Evolutionary conservation across 805 yeast genomes (phyloP).

Genomic region (Candida manassasensis): DNA sequence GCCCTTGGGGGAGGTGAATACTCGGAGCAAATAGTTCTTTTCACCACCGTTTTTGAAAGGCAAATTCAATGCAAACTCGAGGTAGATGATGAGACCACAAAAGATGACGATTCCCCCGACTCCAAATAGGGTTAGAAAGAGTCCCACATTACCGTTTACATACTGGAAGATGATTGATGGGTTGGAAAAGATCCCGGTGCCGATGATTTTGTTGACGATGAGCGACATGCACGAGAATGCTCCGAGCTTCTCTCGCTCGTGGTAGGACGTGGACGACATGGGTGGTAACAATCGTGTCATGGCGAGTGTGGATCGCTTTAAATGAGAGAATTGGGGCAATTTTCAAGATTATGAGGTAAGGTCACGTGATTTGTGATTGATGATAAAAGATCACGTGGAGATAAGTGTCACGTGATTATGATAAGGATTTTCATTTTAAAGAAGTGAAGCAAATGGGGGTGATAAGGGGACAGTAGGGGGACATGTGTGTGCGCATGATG

Average conservation of each 20-base stretch:
- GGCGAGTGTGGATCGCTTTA: too few species aligned
- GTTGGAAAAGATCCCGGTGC: conserved; percentile 40
- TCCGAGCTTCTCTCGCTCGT: conserved; percentile 13
- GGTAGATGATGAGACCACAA: conserved; percentile 36
- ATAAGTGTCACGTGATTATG: too few species aligned
- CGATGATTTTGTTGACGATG: conserved; percentile 40
- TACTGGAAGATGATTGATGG: conserved; percentile 38
- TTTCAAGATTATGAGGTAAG: too few species aligned
- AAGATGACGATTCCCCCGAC: conserved; percentile 35
- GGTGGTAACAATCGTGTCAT: neutral
- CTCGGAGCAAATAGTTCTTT: conserved; percentile 34
- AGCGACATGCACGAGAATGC: conserved; percentile 32
- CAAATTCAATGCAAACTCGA: conserved; percentile 36
- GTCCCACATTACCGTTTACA: conserved; percentile 33
- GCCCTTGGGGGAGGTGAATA: conserved; percentile 29
- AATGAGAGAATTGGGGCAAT: too few species aligned
- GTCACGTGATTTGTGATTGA: too few species aligned
- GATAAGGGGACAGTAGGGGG: too few species aligned
- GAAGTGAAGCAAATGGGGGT: too few species aligned
- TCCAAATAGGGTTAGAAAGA: conserved; percentile 29
- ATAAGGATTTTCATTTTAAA: too few species aligned
- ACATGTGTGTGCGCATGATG: too few species aligned
- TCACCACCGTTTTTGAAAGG: conserved; percentile 42
- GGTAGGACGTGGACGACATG: neutral
- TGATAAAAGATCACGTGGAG: too few species aligned